These are phyloP conservation scores for Mycena sp. DNA, from an alignment of 1,284 basidiomycete genomes.

Conservation along the genomic window DNA sequence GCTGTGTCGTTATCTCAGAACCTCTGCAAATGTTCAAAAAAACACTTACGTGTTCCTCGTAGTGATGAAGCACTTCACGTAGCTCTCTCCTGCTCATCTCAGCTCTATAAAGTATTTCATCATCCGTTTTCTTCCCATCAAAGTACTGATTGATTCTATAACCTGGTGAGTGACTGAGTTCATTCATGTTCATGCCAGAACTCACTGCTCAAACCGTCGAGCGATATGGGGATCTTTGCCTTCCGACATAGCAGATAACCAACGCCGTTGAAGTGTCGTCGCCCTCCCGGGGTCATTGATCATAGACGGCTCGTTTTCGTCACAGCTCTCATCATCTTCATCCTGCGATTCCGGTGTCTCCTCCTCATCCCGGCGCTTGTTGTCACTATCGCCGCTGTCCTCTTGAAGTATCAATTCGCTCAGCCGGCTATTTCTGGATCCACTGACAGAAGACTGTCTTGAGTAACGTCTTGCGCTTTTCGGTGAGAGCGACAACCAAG, in stretches of 20 bases:
- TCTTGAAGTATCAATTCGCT: slow-evolving; percentile 50
- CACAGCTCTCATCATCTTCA: slow-evolving; percentile 53
- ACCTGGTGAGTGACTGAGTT: slow-evolving; percentile 11
- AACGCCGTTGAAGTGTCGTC: slow-evolving; percentile 76
- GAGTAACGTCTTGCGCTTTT: slow-evolving; percentile 56
- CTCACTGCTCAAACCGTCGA: slow-evolving; percentile 75
- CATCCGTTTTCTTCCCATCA: slow-evolving; percentile 82
- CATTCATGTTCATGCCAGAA: slow-evolving; percentile 19
- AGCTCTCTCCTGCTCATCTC: slow-evolving; percentile 81
- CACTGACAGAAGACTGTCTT: slow-evolving; percentile 52
- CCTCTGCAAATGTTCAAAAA: background rate
- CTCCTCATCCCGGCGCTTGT: slow-evolving; percentile 30
- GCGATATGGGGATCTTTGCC: slow-evolving; percentile 73
- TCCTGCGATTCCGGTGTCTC: slow-evolving; percentile 41
- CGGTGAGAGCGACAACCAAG: slow-evolving; percentile 61
- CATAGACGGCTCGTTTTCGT: slow-evolving; percentile 67
- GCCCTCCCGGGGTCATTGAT: slow-evolving; percentile 87
- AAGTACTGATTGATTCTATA: slow-evolving; percentile 83
- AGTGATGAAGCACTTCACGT: slow-evolving; percentile 80
- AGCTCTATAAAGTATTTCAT: slow-evolving; percentile 81
- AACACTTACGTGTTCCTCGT: slow-evolving; percentile 76
- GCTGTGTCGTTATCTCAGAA: slow-evolving; percentile 35
- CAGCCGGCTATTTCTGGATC: slow-evolving; percentile 50
- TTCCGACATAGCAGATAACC: slow-evolving; percentile 86
- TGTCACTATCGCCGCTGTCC: slow-evolving; percentile 45